Base-by-base conservation (phyloP, 495 filamentous ascomycete species). In the Cryomyces minteri region DNA sequence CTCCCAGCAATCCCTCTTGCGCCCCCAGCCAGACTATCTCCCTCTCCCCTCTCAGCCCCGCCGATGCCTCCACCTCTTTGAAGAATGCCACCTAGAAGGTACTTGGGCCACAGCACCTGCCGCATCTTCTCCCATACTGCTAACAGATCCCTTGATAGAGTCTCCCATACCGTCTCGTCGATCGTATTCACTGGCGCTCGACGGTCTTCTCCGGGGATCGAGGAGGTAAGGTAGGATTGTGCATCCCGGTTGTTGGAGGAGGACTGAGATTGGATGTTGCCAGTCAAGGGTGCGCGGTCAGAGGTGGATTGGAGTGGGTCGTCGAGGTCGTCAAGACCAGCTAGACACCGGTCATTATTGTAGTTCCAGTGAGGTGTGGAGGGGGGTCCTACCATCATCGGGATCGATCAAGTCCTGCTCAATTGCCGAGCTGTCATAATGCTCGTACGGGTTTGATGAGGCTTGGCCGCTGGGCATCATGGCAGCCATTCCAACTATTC, bases 121-220 rank as follows among this genome's bases (percentile, higher is more conserved):
- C 80, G 77, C 84, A 96, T 85, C 71, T 95, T 95, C 64, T 82
- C 79, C 86, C 90, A 96, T 29, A 96, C 84, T 37, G 87, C 90
- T 12, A 87, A 60, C 55, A 96, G 66, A 61, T 99, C 90, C 45
- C 90, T 79, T 38, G 80, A 81, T 46, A 99, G 66, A 9, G 90
- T 99, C 31, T 87, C 80, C 90, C 88, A 96, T 41, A 96, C 90
- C 6, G 72, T 82, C 63, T 99, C 90, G 63, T 96, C 92, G 61
- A 99, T 92, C 39, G 90, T 99, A 65, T 90, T 92, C 46, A 75
- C 76, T 9, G 85, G 76, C 37, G 92, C 87, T 44, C 82, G 78
- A n/a, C 90, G 84, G 67, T 99, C 92, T 54, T 95, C 87, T 47
- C 90, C 90, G 39, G 79, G 79, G 56, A 95, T 90, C 29, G 79